phyloP scores from a whole-genome alignment of 768 basidiomycete genomes.

The Brasilioporus rufonigricans region DNA sequence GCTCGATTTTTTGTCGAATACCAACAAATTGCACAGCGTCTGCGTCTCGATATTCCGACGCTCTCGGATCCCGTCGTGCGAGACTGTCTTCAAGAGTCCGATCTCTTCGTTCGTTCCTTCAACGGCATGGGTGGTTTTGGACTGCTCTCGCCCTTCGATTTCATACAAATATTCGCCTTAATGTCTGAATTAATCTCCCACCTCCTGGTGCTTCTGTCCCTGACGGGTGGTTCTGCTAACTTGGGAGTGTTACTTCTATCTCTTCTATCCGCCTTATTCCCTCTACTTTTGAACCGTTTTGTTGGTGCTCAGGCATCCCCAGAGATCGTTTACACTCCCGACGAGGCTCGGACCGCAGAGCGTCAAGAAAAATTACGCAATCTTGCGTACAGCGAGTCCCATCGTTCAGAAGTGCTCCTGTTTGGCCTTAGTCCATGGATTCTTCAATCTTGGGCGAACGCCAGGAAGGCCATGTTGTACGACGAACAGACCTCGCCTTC shows the following conservation, averaged over 20 bases:
- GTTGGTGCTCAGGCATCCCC: constrained; percentile 39
- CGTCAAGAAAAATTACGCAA: constrained; percentile 74
- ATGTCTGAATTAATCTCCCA: constrained; percentile 72
- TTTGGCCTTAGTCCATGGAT: constrained; percentile 89
- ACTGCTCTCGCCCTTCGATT: constrained; percentile 75
- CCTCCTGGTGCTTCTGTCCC: constrained; percentile 61
- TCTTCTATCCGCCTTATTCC: constrained; percentile 57
- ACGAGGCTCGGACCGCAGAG: constrained; percentile 63
- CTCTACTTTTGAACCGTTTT: constrained; percentile 55
- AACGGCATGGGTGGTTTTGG: constrained; percentile 72
- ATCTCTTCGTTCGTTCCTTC: constrained; percentile 81
- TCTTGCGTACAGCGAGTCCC: constrained; percentile 68
- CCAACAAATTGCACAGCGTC: constrained; percentile 72
- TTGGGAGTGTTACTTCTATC: constrained; percentile 59
- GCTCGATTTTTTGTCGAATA: constrained; percentile 75
- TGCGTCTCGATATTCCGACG: constrained; percentile 76
- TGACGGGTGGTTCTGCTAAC: constrained; percentile 54
- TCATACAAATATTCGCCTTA: constrained; percentile 69
- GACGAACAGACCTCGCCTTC: constrained; percentile 45
- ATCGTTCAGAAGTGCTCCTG: constrained; percentile 78
- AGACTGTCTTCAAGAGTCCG: constrained; percentile 83
- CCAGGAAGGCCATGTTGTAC: constrained; percentile 57
- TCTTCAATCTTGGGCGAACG: constrained; percentile 68
- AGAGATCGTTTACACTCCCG: constrained; percentile 46
- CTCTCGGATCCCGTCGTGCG: constrained; percentile 69